Evolutionary conservation across 1,284 basidiomycete genomes (phyloP).

Genomic region (Inonotus obliquus): DNA sequence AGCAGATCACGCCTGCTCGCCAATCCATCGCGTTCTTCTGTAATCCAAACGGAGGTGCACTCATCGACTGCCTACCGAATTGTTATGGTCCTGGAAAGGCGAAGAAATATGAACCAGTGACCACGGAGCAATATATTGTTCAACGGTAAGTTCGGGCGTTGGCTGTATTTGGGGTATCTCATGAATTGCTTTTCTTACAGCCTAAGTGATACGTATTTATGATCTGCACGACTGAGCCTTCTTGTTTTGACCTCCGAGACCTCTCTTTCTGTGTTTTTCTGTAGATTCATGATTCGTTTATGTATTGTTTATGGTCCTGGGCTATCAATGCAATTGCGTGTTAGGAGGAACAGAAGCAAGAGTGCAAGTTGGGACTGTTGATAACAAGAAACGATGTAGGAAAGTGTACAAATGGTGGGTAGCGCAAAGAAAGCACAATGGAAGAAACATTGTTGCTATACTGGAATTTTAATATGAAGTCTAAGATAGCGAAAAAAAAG

Average conservation of each 20-base stretch:
- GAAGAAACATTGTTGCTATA: background rate
- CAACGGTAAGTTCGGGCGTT: slow-evolving; percentile 41
- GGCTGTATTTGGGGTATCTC: background rate
- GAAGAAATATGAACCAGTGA: slow-evolving; percentile 62
- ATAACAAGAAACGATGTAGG: background rate
- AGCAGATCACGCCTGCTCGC: slow-evolving; percentile 56
- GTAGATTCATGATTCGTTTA: too few relatives aligned
- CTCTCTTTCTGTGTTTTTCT: too few relatives aligned
- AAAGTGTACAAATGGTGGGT: background rate
- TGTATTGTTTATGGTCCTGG: background rate
- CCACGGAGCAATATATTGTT: slow-evolving; percentile 74
- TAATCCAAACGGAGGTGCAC: slow-evolving; percentile 71
- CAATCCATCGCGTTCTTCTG: slow-evolving; percentile 87
- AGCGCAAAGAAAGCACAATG: background rate
- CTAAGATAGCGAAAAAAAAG: slow-evolving; percentile 2
- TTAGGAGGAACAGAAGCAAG: slow-evolving; percentile 4
- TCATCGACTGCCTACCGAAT: slow-evolving; percentile 70
- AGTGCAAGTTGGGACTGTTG: background rate
- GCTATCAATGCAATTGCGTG: background rate
- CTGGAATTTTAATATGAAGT: background rate
- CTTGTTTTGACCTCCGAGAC: background rate
- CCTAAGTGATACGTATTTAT: slow-evolving; percentile 4
- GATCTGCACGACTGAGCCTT: background rate
- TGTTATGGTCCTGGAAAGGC: slow-evolving; percentile 46
- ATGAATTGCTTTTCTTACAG: background rate